Conservation (phyloP, 257 asterid genomes). For the Cynanchum wilfordii region DNA sequence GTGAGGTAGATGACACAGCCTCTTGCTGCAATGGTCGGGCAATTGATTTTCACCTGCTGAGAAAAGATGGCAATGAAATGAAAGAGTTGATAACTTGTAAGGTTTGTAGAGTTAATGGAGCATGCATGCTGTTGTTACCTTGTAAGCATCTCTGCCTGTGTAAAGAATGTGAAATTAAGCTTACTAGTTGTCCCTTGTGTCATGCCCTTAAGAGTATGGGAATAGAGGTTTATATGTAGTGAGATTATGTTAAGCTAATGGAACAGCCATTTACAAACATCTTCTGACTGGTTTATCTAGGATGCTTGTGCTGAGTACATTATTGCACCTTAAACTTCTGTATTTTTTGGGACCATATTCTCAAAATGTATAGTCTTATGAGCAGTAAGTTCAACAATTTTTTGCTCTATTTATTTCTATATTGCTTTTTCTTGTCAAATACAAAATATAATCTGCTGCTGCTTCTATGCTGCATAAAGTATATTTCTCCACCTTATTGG, state of each 20-base stretch:
- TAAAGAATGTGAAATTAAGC: slow-evolving; percentile 79
- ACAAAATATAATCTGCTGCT: not conserved
- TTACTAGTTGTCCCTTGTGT: slow-evolving; percentile 78
- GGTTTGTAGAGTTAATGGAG: slow-evolving; percentile 77
- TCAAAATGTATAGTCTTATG: not conserved
- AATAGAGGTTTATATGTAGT: slow-evolving; percentile 79
- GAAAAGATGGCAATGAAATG: slow-evolving; percentile 42
- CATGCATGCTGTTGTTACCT: slow-evolving; percentile 82
- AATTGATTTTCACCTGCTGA: slow-evolving; percentile 38
- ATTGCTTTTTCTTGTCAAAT: not conserved
- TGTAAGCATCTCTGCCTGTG: slow-evolving; percentile 97
- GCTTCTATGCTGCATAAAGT: not conserved
- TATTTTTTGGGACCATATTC: not conserved
- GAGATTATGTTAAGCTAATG: slow-evolving; percentile 27
- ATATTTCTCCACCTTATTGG: not conserved
- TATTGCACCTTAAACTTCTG: slow-evolving; percentile 7
- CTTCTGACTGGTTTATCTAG: slow-evolving; percentile 14
- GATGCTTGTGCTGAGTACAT: not conserved
- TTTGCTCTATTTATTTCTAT: not conserved
- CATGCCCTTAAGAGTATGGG: slow-evolving; percentile 68
- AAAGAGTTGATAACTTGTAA: slow-evolving; percentile 69
- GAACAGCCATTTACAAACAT: slow-evolving; percentile 22
- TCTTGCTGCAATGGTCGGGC: slow-evolving; percentile 71
- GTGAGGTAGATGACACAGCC: slow-evolving; percentile 85
- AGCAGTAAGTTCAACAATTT: not conserved